Base-by-base conservation (phyloP, 352 stramenopile genomes). In the Peronospora farinosa region DNA sequence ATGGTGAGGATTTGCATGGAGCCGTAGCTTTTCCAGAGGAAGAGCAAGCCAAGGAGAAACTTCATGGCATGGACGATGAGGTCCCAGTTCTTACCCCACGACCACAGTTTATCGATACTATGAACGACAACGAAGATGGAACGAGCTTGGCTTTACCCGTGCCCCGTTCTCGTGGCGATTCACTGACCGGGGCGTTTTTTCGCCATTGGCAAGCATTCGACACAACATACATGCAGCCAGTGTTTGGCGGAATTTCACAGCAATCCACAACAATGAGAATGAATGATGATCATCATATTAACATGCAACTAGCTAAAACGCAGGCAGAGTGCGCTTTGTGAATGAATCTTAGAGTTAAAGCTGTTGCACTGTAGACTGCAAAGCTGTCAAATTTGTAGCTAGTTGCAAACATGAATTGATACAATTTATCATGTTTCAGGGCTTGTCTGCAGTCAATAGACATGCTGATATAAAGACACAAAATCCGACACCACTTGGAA, bases 191-290 rank as follows among this genome's bases (percentile, higher is more conserved):
- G 15, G 63, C 69, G 30, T 86, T 91, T 49, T 86, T 91, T 57
- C 80, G 75, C 15, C 75, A 67, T 35, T 93, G 82, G 82, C 74
- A 91, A 56, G 63, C 65, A 8, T 88, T 93, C 52, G 82, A 93
- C 51, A 65, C 64, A 23, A 72, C 65, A 37, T 89, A 84, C 63
- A 81, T 93, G 72, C 79, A 91, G 53, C 82, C 78, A 12, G 72
- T 88, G 25, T 93, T 93, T 45, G 82, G 82, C 31, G 79, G 82
- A 13, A 69, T 58, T 36, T 71, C 71, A 32, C 71, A 78, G 33
- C 50, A 55, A 21, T 37, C 51, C 39, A 31, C 44, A 17, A 13
- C 38, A 13, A 31, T 58, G 30, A 47, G 47, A 40, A 38, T 51
- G 40, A 41, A 67, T 25, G 55, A 66, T 16, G 45, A 73, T 6